phyloP scores from a whole-genome alignment of 306 rosid genomes.

The Quillaja saponaria region DNA sequence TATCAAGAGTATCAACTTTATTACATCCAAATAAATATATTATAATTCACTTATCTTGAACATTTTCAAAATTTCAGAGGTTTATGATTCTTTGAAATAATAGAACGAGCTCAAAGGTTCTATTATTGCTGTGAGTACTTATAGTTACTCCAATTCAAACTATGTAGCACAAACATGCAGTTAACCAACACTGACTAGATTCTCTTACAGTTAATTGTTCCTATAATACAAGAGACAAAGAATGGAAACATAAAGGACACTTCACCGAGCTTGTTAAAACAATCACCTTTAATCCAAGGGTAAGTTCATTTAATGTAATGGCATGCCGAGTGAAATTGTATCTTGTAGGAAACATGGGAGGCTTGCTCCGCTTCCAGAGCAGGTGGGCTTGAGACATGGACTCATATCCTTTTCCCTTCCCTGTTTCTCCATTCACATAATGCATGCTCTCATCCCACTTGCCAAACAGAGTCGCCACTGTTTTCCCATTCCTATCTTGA shows the following conservation, averaged over 20 bases:
- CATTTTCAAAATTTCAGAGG: too few relatives aligned
- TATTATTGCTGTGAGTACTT: background rate
- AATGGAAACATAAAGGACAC: constrained; percentile 22
- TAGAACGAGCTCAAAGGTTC: constrained; percentile 2
- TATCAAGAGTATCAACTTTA: background rate
- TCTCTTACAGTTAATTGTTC: constrained; percentile 13
- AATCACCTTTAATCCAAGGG: constrained; percentile 84
- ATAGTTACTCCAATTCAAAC: constrained; percentile 6
- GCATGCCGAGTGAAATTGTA: constrained; percentile 95
- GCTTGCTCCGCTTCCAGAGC: constrained; percentile 91
- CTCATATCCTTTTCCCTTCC: constrained; percentile 80
- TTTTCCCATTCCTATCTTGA: constrained; percentile 83
- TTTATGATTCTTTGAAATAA: constrained; percentile 12
- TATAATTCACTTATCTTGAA: background rate
- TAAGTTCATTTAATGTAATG: constrained; percentile 87
- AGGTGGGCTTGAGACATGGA: constrained; percentile 71
- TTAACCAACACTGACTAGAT: constrained; percentile 1
- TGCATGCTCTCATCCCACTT: constrained; percentile 99
- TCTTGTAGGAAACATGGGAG: constrained; percentile 75
- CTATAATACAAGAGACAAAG: constrained; percentile 1
- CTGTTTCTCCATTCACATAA: constrained; percentile 77
- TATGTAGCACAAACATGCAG: constrained; percentile 8
- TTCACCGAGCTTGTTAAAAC: constrained; percentile 27
- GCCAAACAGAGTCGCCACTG: constrained; percentile 84
- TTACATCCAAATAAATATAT: constrained; percentile 5